Evolutionary conservation across 2,329 filamentous ascomycete species (phyloP).

Genomic region (Pseudocercospora fijiensis): DNA sequence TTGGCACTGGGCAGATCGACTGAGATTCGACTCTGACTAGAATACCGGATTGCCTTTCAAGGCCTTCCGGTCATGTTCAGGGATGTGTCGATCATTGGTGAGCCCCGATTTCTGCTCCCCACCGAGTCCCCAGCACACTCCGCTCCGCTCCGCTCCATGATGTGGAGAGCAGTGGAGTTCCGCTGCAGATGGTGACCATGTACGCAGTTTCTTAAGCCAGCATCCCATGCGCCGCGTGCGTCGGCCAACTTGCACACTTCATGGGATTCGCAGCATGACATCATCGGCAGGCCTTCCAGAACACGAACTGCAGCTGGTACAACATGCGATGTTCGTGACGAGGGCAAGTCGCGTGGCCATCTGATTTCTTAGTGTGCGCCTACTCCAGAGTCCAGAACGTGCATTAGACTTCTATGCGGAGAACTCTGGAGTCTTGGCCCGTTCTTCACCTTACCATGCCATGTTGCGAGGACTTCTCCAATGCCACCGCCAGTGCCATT

Average conservation of each 20-base stretch:
- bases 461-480: not conserved
- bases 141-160: not conserved
- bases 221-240: not conserved
- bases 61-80: not conserved
- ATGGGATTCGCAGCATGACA: not conserved
- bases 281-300: constrained; percentile 2
- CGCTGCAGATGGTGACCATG: not conserved
- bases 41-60: not conserved
- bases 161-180: not conserved
- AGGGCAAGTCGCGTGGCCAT: not conserved
- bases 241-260: not conserved
- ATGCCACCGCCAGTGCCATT: constrained; percentile 22
- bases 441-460: not conserved
- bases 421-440: constrained; percentile 7
- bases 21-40: not conserved
- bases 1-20: too few species aligned
- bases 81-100: not conserved
- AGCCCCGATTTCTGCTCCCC: not conserved
- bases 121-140: not conserved
- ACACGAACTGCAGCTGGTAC: not conserved
- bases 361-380: not conserved
- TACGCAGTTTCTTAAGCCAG: not conserved
- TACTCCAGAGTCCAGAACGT: constrained; percentile 9
- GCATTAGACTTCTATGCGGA: constrained; percentile 17
- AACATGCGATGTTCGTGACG: constrained; percentile 1